phyloP scores from a whole-genome alignment of 73 alveolate species.

The Tetrahymena malaccensis region DNA sequence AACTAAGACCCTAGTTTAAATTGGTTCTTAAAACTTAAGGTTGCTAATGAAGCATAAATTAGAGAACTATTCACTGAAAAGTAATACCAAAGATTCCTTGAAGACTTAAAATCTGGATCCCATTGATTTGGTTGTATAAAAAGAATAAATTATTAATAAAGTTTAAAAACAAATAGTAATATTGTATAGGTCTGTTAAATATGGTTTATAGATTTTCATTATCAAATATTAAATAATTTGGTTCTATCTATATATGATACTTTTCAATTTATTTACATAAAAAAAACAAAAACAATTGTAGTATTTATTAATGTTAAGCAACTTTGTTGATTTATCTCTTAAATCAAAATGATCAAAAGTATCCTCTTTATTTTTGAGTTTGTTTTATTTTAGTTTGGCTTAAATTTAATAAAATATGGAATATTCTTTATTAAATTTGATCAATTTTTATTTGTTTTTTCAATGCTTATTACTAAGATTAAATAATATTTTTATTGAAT shows the following conservation, averaged over 20 bases:
- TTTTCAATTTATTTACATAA: not conserved
- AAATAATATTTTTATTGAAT: no score
- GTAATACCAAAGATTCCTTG: slow-evolving; percentile 38
- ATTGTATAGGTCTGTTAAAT: not conserved
- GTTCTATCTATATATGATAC: not conserved
- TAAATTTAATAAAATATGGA: not conserved
- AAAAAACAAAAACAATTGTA: no score
- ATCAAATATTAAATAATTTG: no score
- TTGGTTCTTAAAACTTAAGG: slow-evolving; percentile 56
- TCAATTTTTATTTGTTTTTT: not conserved
- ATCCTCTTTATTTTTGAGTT: not conserved
- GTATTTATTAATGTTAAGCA: not conserved
- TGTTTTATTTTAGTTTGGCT: not conserved
- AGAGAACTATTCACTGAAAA: slow-evolving; percentile 17
- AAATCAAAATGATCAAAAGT: not conserved
- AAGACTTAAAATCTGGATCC: slow-evolving; percentile 11
- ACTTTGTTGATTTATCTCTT: not conserved
- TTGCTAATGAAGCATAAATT: slow-evolving; percentile 43
- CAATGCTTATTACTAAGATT: no score
- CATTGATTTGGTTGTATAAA: not conserved
- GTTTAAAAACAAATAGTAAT: not conserved
- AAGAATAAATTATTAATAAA: not conserved
- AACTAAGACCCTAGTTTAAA: slow-evolving; percentile 59
- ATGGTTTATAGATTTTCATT: not conserved
- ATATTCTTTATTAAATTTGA: not conserved